Conservation (phyloP, 768 basidiomycete genomes). For the Rhodosporidiobolus sp. region DNA sequence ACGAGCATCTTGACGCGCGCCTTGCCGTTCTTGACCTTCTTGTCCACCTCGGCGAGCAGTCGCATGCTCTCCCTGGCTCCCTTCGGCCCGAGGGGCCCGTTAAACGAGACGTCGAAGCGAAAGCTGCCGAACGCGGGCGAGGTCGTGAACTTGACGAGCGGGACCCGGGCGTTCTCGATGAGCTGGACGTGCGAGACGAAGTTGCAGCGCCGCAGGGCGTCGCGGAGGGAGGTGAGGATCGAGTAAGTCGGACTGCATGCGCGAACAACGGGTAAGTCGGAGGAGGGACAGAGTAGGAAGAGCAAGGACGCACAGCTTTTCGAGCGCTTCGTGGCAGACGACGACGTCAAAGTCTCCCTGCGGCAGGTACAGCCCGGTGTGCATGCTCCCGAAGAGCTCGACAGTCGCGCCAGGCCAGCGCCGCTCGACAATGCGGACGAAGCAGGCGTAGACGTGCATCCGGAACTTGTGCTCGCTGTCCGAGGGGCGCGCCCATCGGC, state of each 20-base stretch:
- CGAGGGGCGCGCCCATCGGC: not conserved
- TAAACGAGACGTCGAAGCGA: constrained; percentile 16
- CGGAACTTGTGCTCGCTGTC: not conserved
- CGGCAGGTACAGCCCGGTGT: not conserved
- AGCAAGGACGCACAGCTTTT: not conserved
- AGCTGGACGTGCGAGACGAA: not conserved
- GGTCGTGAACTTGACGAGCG: constrained; percentile 15
- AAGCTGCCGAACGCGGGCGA: constrained; percentile 1
- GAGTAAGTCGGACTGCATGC: not conserved
- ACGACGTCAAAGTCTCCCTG: constrained; percentile 25
- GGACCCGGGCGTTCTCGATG: not conserved
- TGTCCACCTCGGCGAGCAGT: not conserved
- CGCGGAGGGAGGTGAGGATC: not conserved
- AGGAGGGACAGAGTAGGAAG: not conserved
- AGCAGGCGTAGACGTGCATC: not conserved
- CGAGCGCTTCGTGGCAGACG: not conserved
- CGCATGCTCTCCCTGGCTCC: constrained; percentile 2
- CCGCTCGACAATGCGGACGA: not conserved
- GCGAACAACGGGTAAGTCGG: not conserved
- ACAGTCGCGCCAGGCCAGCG: not conserved
- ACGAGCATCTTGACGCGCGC: not conserved
- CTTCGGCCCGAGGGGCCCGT: not conserved
- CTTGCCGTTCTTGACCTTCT: not conserved
- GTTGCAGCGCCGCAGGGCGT: not conserved
- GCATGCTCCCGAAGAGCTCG: constrained; percentile 10